A percentile compares a stretch with the other conserved stretches of the same genome.
phyloP scores from a whole-genome alignment of 108 stramenopile genomes.

The Discostella pseudostelligera region DNA sequence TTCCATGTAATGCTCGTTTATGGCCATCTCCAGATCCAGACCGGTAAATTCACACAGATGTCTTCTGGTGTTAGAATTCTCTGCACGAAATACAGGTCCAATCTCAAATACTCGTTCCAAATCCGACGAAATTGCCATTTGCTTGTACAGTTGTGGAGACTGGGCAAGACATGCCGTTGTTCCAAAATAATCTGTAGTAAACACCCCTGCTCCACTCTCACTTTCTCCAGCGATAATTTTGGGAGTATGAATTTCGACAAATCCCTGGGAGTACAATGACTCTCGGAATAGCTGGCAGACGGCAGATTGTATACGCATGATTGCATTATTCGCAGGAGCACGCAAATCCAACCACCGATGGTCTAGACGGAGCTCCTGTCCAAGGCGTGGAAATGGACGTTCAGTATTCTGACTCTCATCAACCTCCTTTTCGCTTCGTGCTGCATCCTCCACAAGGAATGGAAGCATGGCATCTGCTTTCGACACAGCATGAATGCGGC shows the following conservation, averaged over 20 bases:
- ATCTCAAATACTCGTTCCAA: conserved; percentile 92
- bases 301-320: conserved; percentile 89
- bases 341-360: conserved; percentile 95
- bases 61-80: conserved; percentile 92
- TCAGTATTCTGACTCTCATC: conserved; percentile 91
- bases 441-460: conserved; percentile 95
- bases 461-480: conserved; percentile 85
- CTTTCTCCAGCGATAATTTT: conserved; percentile 95
- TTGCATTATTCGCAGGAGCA: conserved; percentile 95
- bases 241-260: conserved; percentile 94
- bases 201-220: conserved; percentile 95
- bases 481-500: conserved; percentile 84
- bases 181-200: conserved; percentile 97
- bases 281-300: conserved; percentile 92
- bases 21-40: conserved; percentile 96
- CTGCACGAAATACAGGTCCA: conserved; percentile 96
- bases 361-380: conserved; percentile 90
- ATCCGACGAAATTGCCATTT: conserved; percentile 97
- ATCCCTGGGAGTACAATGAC: conserved; percentile 87
- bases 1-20: conserved; percentile 95
- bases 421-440: conserved; percentile 87
- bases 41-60: conserved; percentile 98
- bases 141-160: conserved; percentile 97
- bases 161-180: conserved; percentile 94
- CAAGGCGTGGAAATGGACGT: conserved; percentile 91